Evolutionary conservation across 768 basidiomycete genomes (phyloP), one percentile per base, ranked within the genome.

Genomic region (Macrolepiota fuliginosa): DNA sequence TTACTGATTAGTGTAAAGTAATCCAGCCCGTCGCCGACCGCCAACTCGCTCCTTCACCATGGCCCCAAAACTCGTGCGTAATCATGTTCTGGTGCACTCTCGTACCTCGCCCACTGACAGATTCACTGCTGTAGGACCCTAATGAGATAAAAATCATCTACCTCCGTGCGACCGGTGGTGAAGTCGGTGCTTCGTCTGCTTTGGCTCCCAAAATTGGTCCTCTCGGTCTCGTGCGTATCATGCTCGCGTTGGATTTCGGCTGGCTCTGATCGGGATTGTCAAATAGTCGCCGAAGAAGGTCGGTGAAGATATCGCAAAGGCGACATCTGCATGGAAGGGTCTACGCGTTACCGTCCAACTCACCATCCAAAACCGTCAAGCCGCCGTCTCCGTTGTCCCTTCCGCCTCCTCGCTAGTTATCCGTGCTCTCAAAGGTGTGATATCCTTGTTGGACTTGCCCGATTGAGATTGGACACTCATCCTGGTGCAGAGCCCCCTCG

Each of bases 251-350:
- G 27, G 51, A 29, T 35, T 42, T 57, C 67, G 1, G 37, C 39
- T 42, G 58, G 35, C 61, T 42, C 49, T 54, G 53, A 55, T 50
- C 55, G 36, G 46, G 53, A 37, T 27, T 24, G 25, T 56, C 24
- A 61, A 40, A 54, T 68, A 98, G 97, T 98, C 97, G 62, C 97
- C 97, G 69, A 99, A 99, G 84, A 98, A 98, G 83, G 97, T 99
- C 79, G 97, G 97, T 80, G 97, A 99, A 93, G 97, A 99, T 80
- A 99, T 99, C 74, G 97, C 97, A 70, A 99, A 99, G 78, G 96
- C 96, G 62, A 99, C 97, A 63, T 86, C 88, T 52, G 89, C 89
- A 74, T 99, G 97, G 97, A 99, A 99, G 80, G 97, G 97, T 81
- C 93, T 98, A 74, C 94, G 96, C 64, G 96, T 99, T 62, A 98